These are phyloP conservation scores for Eremothecium sinecaudum DNA, from an alignment of 1,139 yeast genomes.

Conservation along the genomic window DNA sequence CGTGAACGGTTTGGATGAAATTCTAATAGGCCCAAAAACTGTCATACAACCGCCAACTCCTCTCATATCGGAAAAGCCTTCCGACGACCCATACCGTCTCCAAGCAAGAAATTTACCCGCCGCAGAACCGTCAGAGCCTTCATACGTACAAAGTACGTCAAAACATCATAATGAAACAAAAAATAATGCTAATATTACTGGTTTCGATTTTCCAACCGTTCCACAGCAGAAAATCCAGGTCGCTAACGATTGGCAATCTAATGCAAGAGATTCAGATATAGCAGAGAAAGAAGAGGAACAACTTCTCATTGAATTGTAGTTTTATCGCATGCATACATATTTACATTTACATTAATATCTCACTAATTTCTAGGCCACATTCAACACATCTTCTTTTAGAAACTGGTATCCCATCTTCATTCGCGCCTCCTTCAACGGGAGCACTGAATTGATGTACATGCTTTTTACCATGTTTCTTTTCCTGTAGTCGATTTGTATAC, in stretches of 20 bases:
- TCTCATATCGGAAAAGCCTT: background rate
- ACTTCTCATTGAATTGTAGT: conserved; percentile 28
- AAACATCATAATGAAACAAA: conserved; percentile 3
- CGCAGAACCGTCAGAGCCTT: too few relatives aligned
- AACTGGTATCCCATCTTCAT: conserved; percentile 39
- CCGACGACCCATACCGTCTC: background rate
- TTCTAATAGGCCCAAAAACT: background rate
- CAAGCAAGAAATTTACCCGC: too few relatives aligned
- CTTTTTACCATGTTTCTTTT: conserved; percentile 40
- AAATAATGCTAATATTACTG: conserved; percentile 26
- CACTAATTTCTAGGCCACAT: conserved; percentile 84
- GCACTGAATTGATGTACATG: conserved; percentile 80
- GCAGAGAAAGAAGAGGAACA: conserved; percentile 24
- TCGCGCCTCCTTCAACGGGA: conserved; percentile 36
- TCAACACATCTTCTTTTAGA: conserved; percentile 57
- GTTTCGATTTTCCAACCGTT: conserved; percentile 34
- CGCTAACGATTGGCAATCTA: conserved; percentile 10
- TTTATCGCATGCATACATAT: background rate
- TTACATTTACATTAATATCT: conserved; percentile 31
- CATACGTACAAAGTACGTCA: conserved; percentile 22
- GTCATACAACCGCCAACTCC: background rate
- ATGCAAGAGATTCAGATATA: conserved; percentile 10
- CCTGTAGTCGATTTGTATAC: conserved; percentile 58
- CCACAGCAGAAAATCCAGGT: conserved; percentile 29
- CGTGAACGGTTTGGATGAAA: background rate